These are phyloP conservation scores for Mycena crocata DNA, from an alignment of 768 basidiomycete genomes.

Conservation along the genomic window DNA sequence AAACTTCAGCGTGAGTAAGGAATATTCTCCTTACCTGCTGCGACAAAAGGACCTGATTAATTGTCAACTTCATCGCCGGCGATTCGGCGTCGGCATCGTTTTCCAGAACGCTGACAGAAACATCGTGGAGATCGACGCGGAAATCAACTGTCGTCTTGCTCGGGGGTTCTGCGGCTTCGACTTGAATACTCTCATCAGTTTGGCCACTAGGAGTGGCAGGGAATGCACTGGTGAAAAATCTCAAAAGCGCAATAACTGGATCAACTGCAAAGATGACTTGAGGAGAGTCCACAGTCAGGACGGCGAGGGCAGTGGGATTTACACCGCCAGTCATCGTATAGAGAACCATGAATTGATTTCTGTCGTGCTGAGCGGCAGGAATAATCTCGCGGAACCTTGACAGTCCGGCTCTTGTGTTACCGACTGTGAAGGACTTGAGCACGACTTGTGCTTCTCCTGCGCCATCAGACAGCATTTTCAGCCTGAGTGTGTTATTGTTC, in stretches of 20 bases:
- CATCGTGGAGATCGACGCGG: slow-evolving; percentile 90
- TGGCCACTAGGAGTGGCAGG: slow-evolving; percentile 28
- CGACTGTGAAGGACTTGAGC: slow-evolving; percentile 91
- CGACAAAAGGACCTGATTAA: slow-evolving; percentile 87
- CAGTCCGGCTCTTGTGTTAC: slow-evolving; percentile 83
- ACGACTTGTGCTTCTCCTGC: slow-evolving; percentile 90
- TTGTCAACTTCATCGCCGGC: slow-evolving; percentile 87
- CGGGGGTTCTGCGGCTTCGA: slow-evolving; percentile 30
- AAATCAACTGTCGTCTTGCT: slow-evolving; percentile 58
- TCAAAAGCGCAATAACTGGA: slow-evolving; percentile 88
- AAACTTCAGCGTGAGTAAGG: background rate
- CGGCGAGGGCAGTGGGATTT: slow-evolving; percentile 70
- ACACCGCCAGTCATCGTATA: slow-evolving; percentile 80
- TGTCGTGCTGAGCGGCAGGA: slow-evolving; percentile 86
- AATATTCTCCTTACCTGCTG: slow-evolving; percentile 75
- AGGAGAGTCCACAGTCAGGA: slow-evolving; percentile 93
- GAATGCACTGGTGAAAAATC: slow-evolving; percentile 81
- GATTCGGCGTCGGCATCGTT: slow-evolving; percentile 82
- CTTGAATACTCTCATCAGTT: slow-evolving; percentile 24
- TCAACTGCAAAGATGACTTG: slow-evolving; percentile 93
- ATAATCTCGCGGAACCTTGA: slow-evolving; percentile 95
- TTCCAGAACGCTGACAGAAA: slow-evolving; percentile 90
- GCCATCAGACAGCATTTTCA: slow-evolving; percentile 86
- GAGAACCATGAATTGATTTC: slow-evolving; percentile 94
- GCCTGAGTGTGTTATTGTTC: slow-evolving; percentile 79